Evolutionary conservation across 768 basidiomycete species (phyloP).

Genomic region (Boletus tomentosulus): DNA sequence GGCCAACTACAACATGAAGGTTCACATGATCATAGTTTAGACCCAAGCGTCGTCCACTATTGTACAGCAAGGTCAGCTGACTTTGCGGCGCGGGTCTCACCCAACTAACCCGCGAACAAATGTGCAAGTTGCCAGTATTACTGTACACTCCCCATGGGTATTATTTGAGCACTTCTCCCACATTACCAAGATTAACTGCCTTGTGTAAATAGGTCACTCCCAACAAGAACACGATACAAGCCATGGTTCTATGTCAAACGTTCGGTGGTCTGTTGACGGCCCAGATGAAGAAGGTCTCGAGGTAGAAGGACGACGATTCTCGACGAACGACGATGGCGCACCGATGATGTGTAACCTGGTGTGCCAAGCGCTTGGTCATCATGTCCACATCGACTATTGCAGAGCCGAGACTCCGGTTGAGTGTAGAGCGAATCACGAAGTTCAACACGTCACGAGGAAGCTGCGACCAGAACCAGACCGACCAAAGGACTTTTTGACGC

Average conservation of each 20-base stretch:
- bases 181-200: not conserved
- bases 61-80: conserved; percentile 43
- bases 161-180: not conserved
- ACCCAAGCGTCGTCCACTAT: conserved; percentile 43
- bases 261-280: conserved; percentile 52
- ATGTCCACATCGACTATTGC: conserved; percentile 55
- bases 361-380: conserved; percentile 49
- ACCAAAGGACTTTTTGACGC: conserved; percentile 54
- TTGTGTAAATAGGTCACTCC: conserved; percentile 40
- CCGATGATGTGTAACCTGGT: conserved; percentile 60
- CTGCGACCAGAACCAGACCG: conserved; percentile 43
- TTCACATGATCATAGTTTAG: conserved; percentile 44
- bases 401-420: conserved; percentile 30
- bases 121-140: conserved; percentile 55
- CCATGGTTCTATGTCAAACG: conserved; percentile 58
- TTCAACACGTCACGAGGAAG: conserved; percentile 40
- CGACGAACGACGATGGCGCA: conserved; percentile 49
- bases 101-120: conserved; percentile 24
- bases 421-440: conserved; percentile 39
- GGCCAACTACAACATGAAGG: too few species aligned
- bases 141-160: conserved; percentile 52
- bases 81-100: not conserved
- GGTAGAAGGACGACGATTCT: conserved; percentile 50
- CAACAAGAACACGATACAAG: conserved; percentile 56
- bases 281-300: conserved; percentile 46